These are phyloP conservation scores for Heteromeles arbutifolia DNA, from an alignment of 306 rosid species.

Conservation along the genomic window DNA sequence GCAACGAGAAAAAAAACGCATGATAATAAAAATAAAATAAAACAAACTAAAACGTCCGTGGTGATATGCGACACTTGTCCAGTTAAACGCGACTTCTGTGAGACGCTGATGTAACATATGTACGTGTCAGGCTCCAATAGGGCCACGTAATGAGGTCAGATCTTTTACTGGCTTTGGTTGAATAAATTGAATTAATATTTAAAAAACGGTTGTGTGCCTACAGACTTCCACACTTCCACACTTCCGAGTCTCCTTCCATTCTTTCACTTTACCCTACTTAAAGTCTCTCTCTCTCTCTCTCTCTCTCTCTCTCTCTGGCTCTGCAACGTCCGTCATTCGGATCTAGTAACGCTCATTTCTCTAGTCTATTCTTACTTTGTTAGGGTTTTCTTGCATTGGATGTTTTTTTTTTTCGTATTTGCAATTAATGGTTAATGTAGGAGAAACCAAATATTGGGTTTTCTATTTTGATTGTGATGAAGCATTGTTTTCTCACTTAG, in stretches of 20 bases:
- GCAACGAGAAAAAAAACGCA: background rate
- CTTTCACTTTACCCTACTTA: background rate
- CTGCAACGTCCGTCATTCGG: background rate
- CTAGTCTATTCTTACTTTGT: background rate
- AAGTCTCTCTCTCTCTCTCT: background rate
- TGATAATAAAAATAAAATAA: background rate
- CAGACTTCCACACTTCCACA: background rate
- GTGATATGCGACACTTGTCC: background rate
- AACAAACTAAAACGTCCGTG: background rate
- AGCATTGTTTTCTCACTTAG: background rate
- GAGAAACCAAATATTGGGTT: background rate
- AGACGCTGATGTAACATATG: background rate
- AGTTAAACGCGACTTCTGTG: background rate
- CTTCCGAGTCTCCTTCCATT: background rate
- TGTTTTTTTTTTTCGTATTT: background rate
- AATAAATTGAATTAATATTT: background rate
- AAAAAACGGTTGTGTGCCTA: background rate
- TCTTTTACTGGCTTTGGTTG: background rate
- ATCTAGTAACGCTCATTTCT: constrained; percentile 1
- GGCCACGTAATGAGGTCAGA: constrained; percentile 1
- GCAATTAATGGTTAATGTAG: background rate
- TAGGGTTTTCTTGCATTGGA: background rate
- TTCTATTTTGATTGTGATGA: background rate
- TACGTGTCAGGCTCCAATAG: background rate
- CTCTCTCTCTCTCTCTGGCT: background rate